Percentiles rank a stretch among this genome's conserved stretches.
phyloP scores from a whole-genome alignment of 139 green algal genomes.

The Haematococcus lacustris region DNA sequence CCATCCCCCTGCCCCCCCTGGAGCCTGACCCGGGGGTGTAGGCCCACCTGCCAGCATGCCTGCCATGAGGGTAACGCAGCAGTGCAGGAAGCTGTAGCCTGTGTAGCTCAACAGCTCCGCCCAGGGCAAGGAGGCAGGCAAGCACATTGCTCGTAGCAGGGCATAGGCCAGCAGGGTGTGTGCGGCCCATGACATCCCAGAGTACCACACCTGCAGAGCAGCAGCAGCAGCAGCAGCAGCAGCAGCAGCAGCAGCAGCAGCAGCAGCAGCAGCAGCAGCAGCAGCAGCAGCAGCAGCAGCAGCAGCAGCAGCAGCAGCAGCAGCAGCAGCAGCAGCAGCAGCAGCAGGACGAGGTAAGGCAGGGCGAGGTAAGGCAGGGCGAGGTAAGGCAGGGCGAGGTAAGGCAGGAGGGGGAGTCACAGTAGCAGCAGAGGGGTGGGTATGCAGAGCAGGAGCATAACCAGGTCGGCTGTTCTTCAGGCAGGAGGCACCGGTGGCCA shows the following conservation, averaged over 20 bases:
- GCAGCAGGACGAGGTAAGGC: background rate
- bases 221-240: background rate
- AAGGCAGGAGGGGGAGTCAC: background rate
- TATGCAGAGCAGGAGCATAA: background rate
- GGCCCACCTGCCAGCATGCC: slow-evolving; percentile 26
- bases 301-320: no score
- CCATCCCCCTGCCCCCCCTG: background rate
- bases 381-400: background rate
- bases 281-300: no score
- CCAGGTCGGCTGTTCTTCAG: background rate
- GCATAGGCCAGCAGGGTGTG: slow-evolving; percentile 58
- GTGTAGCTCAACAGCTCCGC: slow-evolving; percentile 80
- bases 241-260: no score
- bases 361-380: background rate
- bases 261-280: no score
- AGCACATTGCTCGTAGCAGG: slow-evolving; percentile 54
- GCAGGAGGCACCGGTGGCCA: background rate
- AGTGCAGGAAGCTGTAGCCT: slow-evolving; percentile 59
- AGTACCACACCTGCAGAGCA: slow-evolving; percentile 34
- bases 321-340: slow-evolving; percentile 1
- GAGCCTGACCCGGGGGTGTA: background rate
- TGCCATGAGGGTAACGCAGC: slow-evolving; percentile 32
- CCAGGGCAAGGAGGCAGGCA: slow-evolving; percentile 58
- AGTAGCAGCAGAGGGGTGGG: background rate
- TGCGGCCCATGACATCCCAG: slow-evolving; percentile 54